These are phyloP conservation scores for Colletotrichum acutatum DNA, from an alignment of 2,329 filamentous ascomycete genomes.

Conservation along the genomic window DNA sequence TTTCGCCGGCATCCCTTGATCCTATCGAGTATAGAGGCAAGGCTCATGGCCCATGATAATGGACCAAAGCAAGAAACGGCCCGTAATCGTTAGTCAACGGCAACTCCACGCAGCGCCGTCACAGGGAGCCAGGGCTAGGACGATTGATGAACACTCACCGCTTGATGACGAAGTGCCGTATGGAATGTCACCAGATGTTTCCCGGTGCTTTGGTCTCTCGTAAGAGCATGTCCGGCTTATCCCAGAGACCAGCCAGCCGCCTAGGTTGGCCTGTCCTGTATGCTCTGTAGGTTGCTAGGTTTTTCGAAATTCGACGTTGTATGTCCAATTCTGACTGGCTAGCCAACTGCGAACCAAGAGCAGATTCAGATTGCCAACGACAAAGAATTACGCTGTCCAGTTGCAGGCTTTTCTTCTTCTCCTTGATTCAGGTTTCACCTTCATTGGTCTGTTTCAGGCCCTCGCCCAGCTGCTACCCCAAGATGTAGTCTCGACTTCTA, in stretches of 20 bases:
- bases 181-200: conserved; percentile 30
- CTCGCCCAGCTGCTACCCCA: conserved; percentile 14
- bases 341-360: conserved; percentile 2
- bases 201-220: conserved; percentile 17
- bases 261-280: conserved; percentile 4
- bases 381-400: conserved; percentile 12
- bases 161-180: conserved; percentile 29
- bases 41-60: background rate
- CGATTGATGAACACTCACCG: conserved; percentile 26
- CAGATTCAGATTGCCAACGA: background rate
- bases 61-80: conserved; percentile 28
- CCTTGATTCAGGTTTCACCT: conserved; percentile 18
- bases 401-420: background rate
- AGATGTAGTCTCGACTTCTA: conserved; percentile 11
- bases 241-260: conserved; percentile 9
- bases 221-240: conserved; percentile 1
- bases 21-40: background rate
- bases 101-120: conserved; percentile 22
- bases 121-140: background rate
- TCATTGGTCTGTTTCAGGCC: conserved; percentile 33
- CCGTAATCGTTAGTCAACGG: conserved; percentile 34
- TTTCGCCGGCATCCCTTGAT: background rate
- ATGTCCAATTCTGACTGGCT: background rate
- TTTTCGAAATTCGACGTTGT: conserved; percentile 12
- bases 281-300: conserved; percentile 5